Conservation (phyloP, 2,329 filamentous ascomycete species). For the Lachnellula arida region DNA sequence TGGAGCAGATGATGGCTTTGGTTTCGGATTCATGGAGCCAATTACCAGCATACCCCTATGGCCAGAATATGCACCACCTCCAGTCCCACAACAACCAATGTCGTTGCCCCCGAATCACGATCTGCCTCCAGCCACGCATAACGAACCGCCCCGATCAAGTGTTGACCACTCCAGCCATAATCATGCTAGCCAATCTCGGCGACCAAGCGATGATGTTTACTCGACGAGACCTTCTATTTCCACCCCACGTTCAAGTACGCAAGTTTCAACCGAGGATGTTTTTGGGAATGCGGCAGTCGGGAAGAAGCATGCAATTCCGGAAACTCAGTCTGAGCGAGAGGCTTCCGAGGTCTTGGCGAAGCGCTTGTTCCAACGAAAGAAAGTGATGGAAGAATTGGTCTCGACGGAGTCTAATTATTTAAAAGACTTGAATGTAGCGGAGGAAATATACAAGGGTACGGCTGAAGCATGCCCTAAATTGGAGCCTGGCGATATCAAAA, state of each 20-base stretch:
- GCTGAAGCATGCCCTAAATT: conserved; percentile 76
- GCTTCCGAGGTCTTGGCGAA: conserved; percentile 55
- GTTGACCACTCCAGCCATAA: conserved; percentile 27
- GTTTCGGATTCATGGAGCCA: conserved; percentile 18
- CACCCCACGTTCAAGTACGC: conserved; percentile 30
- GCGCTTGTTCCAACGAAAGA: conserved; percentile 72
- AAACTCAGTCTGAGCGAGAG: conserved; percentile 35
- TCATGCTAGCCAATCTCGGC: conserved; percentile 21
- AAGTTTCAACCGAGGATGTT: conserved; percentile 26
- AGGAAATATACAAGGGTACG: conserved; percentile 96
- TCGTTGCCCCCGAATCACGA: conserved; percentile 11
- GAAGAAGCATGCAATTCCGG: background rate
- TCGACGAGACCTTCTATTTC: conserved; percentile 28
- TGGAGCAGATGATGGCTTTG: conserved; percentile 22
- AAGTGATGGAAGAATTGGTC: conserved; percentile 85
- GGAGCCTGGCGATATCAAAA: conserved; percentile 77
- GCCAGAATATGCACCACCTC: conserved; percentile 24
- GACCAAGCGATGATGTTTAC: conserved; percentile 28
- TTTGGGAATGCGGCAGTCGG: conserved; percentile 5
- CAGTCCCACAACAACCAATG: conserved; percentile 10
- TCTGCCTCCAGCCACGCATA: conserved; percentile 20
- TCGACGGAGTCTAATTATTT: conserved; percentile 91
- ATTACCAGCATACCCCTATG: conserved; percentile 17
- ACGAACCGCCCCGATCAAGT: conserved; percentile 22
- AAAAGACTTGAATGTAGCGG: conserved; percentile 93